Conservation (phyloP, 208 protist species). For the Trypanosoma avium region DNA sequence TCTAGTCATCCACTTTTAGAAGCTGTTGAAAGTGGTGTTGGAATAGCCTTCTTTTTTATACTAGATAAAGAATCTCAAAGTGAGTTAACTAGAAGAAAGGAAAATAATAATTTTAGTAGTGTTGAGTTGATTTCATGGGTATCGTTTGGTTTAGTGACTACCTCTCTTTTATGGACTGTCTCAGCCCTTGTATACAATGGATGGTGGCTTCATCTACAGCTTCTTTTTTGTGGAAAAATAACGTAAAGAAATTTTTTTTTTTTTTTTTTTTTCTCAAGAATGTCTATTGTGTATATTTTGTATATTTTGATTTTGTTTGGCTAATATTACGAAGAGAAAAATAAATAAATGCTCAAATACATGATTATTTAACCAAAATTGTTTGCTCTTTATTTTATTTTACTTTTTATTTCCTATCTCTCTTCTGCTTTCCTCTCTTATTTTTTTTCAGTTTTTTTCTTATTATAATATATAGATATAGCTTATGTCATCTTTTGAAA, state of each 20-base stretch:
- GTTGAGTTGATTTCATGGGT: conserved; percentile 63
- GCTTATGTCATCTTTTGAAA: conserved; percentile 33
- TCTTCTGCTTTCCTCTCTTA: neutral
- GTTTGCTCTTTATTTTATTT: neutral
- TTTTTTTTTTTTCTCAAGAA: neutral
- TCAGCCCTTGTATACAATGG: conserved; percentile 63
- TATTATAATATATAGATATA: conserved; percentile 21
- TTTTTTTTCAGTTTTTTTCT: conserved; percentile 28
- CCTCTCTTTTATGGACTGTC: conserved; percentile 64
- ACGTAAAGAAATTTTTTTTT: conserved; percentile 17
- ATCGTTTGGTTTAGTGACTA: conserved; percentile 53
- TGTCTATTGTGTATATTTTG: no score
- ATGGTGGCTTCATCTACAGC: conserved; percentile 72
- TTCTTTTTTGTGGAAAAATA: conserved; percentile 62
- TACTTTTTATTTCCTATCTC: neutral
- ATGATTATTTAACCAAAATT: neutral
- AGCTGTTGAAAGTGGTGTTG: conserved; percentile 57
- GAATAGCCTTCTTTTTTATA: conserved; percentile 51
- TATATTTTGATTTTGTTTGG: no score
- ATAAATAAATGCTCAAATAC: no score
- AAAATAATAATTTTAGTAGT: conserved; percentile 38
- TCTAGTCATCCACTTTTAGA: conserved; percentile 49
- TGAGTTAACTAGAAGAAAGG: conserved; percentile 1
- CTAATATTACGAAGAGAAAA: no score
- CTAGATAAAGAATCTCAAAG: neutral